A percentile compares a stretch with the other conserved stretches of the same genome.
These are phyloP conservation scores for Globisporangium perplexum DNA, from an alignment of 352 stramenopile species.

Conservation along the genomic window DNA sequence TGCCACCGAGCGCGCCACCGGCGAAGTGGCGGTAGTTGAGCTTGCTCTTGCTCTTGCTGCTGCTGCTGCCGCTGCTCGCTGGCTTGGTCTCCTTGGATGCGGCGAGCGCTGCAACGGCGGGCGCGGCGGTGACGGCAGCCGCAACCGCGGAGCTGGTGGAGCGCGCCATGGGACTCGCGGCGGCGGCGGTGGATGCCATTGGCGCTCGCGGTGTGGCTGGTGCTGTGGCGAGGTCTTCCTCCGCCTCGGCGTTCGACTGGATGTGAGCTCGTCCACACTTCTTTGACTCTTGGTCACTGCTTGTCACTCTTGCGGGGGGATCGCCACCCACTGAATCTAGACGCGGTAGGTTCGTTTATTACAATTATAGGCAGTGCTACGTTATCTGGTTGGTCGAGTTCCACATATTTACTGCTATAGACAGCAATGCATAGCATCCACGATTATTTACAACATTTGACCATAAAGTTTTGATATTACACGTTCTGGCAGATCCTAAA, in stretches of 20 bases:
- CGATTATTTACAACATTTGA: too few relatives aligned
- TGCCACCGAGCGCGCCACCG: constrained; percentile 71
- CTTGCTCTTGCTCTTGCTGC: constrained; percentile 1
- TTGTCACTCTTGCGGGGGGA: neutral
- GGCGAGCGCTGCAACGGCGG: constrained; percentile 5
- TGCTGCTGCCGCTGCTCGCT: neutral
- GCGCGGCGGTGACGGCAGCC: neutral
- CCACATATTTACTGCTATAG: too few relatives aligned
- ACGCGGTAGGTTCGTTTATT: neutral
- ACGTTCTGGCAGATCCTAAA: too few relatives aligned
- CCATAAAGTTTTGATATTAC: too few relatives aligned
- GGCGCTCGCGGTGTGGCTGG: neutral
- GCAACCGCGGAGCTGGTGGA: constrained; percentile 7
- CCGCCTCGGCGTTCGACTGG: neutral
- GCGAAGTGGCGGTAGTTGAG: constrained; percentile 60
- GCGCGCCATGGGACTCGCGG: constrained; percentile 10
- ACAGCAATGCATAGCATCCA: too few relatives aligned
- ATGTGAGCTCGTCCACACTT: neutral
- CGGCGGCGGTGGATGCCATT: constrained; percentile 10
- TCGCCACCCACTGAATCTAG: neutral
- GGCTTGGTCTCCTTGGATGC: neutral
- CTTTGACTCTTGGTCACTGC: neutral
- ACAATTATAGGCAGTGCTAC: neutral
- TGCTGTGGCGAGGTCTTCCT: neutral
- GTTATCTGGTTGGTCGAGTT: too few relatives aligned